A percentile compares a stretch with the other conserved stretches of the same genome.
Conservation (phyloP, 1,284 basidiomycete genomes). For the Cystobasidium pallidum region DNA sequence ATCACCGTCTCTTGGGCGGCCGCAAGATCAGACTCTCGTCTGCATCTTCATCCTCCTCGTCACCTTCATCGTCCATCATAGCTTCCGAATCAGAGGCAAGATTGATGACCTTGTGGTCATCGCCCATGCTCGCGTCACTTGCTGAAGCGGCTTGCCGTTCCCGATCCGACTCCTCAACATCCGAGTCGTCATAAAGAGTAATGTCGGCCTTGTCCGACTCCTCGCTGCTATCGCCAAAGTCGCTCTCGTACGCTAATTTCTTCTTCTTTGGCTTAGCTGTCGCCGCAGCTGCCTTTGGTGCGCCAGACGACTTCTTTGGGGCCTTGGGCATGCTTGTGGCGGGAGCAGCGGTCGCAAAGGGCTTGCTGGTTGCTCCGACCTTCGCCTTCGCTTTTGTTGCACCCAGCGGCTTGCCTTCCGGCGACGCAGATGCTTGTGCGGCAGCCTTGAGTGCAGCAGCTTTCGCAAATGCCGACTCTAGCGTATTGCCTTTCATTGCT, state of each 20-base stretch:
- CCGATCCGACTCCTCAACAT: conserved; percentile 17
- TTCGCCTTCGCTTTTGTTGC: conserved; percentile 16
- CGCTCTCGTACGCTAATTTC: conserved; percentile 34
- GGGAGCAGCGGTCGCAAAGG: neutral
- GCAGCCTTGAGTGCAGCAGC: conserved; percentile 36
- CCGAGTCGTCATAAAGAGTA: conserved; percentile 24
- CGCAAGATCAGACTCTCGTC: conserved; percentile 29
- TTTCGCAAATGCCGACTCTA: conserved; percentile 39
- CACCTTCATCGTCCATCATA: conserved; percentile 20
- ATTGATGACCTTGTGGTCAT: conserved; percentile 27
- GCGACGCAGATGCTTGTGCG: conserved; percentile 25
- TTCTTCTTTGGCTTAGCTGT: conserved; percentile 27
- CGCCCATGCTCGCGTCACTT: conserved; percentile 1
- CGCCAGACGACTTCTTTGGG: conserved; percentile 10
- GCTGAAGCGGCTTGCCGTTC: neutral
- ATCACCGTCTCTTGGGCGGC: conserved; percentile 20
- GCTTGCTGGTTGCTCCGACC: neutral
- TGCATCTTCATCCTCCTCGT: conserved; percentile 12
- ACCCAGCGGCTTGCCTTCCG: conserved; percentile 14
- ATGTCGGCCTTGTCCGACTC: conserved; percentile 35
- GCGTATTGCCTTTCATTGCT: conserved; percentile 38
- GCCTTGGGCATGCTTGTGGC: conserved; percentile 25
- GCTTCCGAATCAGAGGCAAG: conserved; percentile 21
- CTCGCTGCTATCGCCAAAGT: conserved; percentile 27
- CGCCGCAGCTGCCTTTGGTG: conserved; percentile 13